Base-by-base conservation (phyloP, 192 early-diverging fungal genomes). In the Backusella psychrophila region DNA sequence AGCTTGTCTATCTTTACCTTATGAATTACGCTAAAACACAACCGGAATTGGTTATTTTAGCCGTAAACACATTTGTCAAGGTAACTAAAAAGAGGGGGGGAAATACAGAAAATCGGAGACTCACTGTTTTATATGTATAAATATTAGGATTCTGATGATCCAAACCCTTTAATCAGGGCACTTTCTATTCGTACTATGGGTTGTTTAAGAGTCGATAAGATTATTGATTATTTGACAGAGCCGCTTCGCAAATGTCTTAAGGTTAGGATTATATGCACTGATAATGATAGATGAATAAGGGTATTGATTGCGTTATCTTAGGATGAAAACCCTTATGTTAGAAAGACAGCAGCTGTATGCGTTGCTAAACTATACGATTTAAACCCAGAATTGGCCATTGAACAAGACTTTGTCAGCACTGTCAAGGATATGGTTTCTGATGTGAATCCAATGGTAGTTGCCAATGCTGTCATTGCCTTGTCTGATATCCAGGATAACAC, bases 121-220 rank as follows among this genome's bases (percentile, higher is more conserved):
- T n/a, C 21, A 49, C 15, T n/a, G 33, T 17, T 26, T 73, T 34
- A 21, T 42, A 4, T 6, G n/a, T 35, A 0, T 33, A 11, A 49
- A 17, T 39, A 7, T 77, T 69, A 95, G 94, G 98, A 99, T 75
- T 91, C 96, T 6, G 95, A 98, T 81, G 96, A 99, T 77, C 69
- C 84, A 21, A 99, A 98, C 81, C 98, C 98, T 46, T 85, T 99
- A 29, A 98, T 98, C 73, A 89, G 98, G 34, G 96, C 97, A 1
- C 85, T 99, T 73, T 94, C 98, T 63, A 96, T 99, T 75, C 92
- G 98, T 36, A 99, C 97, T 19, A 99, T 99, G 98, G 96, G 97
- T 35, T 98, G 96, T 80, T 83, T 99, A 73, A 94, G 96, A 33
- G 98, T 98, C 0, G 93, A 97, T 68, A 95, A 96, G 81, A 96